Percentiles rank a stretch among this genome's conserved stretches.
phyloP scores from a whole-genome alignment of 371 early-diverging fungal genomes.

The Capillidium rhysosporum region DNA sequence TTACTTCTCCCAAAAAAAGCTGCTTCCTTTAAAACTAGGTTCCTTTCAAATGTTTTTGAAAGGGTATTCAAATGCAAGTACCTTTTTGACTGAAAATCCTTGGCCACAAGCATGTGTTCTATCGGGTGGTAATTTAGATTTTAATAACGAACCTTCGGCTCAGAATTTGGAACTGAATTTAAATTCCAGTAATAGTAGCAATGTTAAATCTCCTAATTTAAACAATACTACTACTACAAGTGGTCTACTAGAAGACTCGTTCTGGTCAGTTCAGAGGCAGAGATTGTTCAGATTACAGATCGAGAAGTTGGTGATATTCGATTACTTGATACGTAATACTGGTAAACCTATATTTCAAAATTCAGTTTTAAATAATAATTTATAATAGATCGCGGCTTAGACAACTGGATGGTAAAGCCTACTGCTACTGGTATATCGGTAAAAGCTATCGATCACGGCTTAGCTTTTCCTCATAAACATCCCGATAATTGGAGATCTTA shows the following conservation, averaged over 20 bases:
- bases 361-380: neutral
- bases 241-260: constrained; percentile 4
- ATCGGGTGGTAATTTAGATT: too few species aligned
- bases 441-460: constrained; percentile 85
- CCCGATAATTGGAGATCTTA: constrained; percentile 78
- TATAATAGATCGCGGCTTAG: constrained; percentile 47
- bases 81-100: constrained; percentile 51
- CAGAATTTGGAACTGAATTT: too few species aligned
- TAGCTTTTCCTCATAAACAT: constrained; percentile 84
- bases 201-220: neutral
- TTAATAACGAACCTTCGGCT: too few species aligned
- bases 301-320: constrained; percentile 63
- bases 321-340: constrained; percentile 80
- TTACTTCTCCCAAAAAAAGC: too few species aligned
- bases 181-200: neutral
- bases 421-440: constrained; percentile 22
- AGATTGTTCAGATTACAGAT: constrained; percentile 58
- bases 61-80: constrained; percentile 61
- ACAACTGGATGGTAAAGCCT: constrained; percentile 79
- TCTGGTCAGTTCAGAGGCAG: constrained; percentile 41
- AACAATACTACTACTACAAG: neutral
- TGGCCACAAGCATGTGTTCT: too few species aligned
- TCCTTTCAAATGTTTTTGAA: constrained; percentile 69
- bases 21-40: constrained; percentile 60
- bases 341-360: constrained; percentile 17